These are phyloP conservation scores for Hirschfeldia incana DNA, from an alignment of 345 rosid species.

Conservation along the genomic window DNA sequence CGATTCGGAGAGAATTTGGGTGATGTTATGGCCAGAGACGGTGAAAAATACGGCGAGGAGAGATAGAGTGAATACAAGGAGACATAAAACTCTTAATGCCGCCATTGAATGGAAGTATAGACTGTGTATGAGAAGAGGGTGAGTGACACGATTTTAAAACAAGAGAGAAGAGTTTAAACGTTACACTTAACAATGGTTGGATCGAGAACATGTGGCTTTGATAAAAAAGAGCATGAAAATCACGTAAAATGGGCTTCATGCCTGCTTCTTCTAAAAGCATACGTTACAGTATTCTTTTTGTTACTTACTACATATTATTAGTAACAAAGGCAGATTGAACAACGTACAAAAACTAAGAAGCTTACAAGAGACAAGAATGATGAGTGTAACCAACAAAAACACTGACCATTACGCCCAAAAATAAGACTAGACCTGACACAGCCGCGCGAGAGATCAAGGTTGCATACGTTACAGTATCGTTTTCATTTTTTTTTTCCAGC, in stretches of 20 bases:
- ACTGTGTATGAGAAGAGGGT: slow-evolving; percentile 11
- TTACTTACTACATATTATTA: too few relatives aligned
- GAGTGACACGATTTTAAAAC: slow-evolving; percentile 12
- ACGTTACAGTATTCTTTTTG: not conserved
- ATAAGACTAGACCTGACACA: not conserved
- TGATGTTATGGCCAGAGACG: slow-evolving; percentile 50
- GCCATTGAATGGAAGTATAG: slow-evolving; percentile 26
- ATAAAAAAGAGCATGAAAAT: not conserved
- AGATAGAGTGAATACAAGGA: not conserved
- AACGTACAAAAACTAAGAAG: not conserved
- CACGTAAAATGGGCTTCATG: slow-evolving; percentile 15
- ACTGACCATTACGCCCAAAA: not conserved
- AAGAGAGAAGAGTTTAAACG: not conserved
- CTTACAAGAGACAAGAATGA: not conserved
- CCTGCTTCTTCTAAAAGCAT: slow-evolving; percentile 10
- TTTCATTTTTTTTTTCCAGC: not conserved
- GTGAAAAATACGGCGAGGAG: not conserved
- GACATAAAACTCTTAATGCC: not conserved
- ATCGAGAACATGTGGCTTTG: slow-evolving; percentile 24
- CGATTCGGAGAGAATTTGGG: slow-evolving; percentile 60
- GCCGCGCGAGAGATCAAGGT: not conserved
- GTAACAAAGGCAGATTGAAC: not conserved
- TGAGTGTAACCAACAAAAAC: not conserved
- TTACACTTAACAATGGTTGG: slow-evolving; percentile 15
- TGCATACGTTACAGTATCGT: not conserved